phyloP scores from a whole-genome alignment of 306 rosid genomes.

The Astragalus glycyphyllos region DNA sequence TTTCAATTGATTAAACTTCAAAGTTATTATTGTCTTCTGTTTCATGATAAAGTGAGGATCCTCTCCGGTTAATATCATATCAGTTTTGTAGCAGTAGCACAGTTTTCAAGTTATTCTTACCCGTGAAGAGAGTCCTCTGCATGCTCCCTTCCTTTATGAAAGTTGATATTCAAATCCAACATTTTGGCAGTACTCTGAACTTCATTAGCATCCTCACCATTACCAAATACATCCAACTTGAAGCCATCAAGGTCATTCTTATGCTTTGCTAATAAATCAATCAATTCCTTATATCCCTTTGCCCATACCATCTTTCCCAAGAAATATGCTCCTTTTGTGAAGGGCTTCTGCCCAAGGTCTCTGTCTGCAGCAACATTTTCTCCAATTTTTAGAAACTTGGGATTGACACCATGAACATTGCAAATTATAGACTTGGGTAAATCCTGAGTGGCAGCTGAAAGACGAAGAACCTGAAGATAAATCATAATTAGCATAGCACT shows the following conservation, averaged over 20 bases:
- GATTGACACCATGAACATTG: constrained; percentile 98
- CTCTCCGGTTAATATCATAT: constrained; percentile 11
- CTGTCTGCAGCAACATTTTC: constrained; percentile 73
- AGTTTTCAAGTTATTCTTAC: constrained; percentile 58
- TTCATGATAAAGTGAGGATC: neutral
- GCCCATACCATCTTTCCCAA: constrained; percentile 99
- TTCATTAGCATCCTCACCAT: constrained; percentile 92
- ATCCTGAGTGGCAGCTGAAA: constrained; percentile 94
- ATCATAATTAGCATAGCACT: constrained; percentile 19
- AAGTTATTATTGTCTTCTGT: constrained; percentile 11
- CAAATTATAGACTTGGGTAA: constrained; percentile 85
- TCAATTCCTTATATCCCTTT: constrained; percentile 85
- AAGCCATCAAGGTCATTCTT: constrained; percentile 80
- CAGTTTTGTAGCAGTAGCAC: neutral
- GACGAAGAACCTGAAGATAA: constrained; percentile 84
- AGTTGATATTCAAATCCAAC: constrained; percentile 82
- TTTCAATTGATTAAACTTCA: constrained; percentile 24
- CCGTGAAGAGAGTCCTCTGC: constrained; percentile 89
- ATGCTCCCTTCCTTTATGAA: constrained; percentile 93
- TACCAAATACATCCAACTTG: constrained; percentile 89
- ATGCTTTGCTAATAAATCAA: constrained; percentile 74
- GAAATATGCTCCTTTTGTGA: constrained; percentile 96
- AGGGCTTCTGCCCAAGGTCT: constrained; percentile 77
- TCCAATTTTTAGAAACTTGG: constrained; percentile 85
- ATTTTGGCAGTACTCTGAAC: constrained; percentile 77